Conservation (phyloP, 352 stramenopile genomes). For the Aphanomyces invadans region DNA sequence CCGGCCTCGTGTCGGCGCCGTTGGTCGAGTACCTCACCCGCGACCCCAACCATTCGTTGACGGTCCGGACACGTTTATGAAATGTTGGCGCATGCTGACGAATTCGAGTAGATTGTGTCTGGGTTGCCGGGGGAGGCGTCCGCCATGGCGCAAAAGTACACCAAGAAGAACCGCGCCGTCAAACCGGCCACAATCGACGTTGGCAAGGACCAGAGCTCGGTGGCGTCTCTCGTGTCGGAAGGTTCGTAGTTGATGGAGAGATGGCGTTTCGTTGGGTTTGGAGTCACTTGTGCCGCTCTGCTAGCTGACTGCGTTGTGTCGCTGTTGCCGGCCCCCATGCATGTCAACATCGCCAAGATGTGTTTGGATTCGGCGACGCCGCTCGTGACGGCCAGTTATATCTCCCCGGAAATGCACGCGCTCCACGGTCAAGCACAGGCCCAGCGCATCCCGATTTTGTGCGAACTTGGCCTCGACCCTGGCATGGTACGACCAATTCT, state of each 20-base stretch:
- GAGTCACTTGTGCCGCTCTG: no score
- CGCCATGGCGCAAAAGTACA: conserved; percentile 62
- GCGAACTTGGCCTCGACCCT: conserved; percentile 93
- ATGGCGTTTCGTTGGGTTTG: no score
- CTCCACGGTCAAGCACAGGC: conserved; percentile 65
- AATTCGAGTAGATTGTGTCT: conserved; percentile 45
- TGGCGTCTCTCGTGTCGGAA: conserved; percentile 58
- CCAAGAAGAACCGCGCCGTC: conserved; percentile 33
- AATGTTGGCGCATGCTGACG: no score
- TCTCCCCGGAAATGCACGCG: conserved; percentile 88
- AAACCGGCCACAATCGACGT: conserved; percentile 80
- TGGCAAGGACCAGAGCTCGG: conserved; percentile 39
- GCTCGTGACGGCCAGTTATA: conserved; percentile 94
- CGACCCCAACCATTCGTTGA: conserved; percentile 55
- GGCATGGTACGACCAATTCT: conserved; percentile 53
- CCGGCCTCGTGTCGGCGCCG: conserved; percentile 74
- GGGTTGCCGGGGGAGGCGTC: conserved; percentile 62
- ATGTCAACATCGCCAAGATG: conserved; percentile 79
- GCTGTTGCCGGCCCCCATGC: conserved; percentile 90
- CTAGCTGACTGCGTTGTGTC: conserved; percentile 91
- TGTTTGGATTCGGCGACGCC: conserved; percentile 83
- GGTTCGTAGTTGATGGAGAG: no score
- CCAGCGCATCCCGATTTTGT: conserved; percentile 88
- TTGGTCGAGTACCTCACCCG: conserved; percentile 81
- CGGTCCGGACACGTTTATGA: conserved; percentile 27